Evolutionary conservation across 495 filamentous ascomycete genomes (phyloP), one percentile per base, ranked within the genome.

Genomic region (Jackrogersella minutella): DNA sequence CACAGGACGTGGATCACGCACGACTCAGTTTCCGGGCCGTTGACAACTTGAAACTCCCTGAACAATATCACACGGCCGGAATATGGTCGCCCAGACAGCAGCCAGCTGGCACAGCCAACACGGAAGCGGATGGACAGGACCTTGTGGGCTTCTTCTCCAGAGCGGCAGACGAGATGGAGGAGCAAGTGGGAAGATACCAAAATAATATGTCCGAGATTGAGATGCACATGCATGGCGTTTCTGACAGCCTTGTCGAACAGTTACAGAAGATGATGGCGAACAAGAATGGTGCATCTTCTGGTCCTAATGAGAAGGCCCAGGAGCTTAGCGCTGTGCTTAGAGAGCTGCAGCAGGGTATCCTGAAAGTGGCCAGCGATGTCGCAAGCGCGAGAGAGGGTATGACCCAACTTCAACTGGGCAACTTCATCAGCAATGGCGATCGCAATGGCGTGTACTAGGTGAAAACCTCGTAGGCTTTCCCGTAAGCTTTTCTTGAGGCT

Each of bases 191-290:
- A 5, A 81, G 77, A 64, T 93, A 93, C 72, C 84, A 87, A 64
- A 76, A 79, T 26, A 91, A 90, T 60, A 76, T 97, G 49, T 80
- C 84, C 46, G 92, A 96, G 74, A 92, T 97, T 51, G 93, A 97
- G 76, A 82, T 86, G 65, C 92, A 95, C 73, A 80, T 97, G 46
- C 81, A 89, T 47, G 87, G 88, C 2, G 87, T 97, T 19, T 91
- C 96, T 71, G 78, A 81, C 7, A 86, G 84, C 22, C 82, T 91
- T 43, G 80, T 88, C 62, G 84, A 88, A 58, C 88, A 93, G 73
- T 84, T 91, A 55, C 86, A 90, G 75, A 81, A 88, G 53, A 84
- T 90, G 71, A 80, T 87, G 52, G 82, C 85, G 24, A 82, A 80
- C 47, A 81, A 80, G 64, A 84, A 79, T 58, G 83, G 81, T 1